Percentiles rank a stretch among this genome's conserved stretches.
Conservation (phyloP, 805 yeast genomes). For the Kazachstania taianensis region DNA sequence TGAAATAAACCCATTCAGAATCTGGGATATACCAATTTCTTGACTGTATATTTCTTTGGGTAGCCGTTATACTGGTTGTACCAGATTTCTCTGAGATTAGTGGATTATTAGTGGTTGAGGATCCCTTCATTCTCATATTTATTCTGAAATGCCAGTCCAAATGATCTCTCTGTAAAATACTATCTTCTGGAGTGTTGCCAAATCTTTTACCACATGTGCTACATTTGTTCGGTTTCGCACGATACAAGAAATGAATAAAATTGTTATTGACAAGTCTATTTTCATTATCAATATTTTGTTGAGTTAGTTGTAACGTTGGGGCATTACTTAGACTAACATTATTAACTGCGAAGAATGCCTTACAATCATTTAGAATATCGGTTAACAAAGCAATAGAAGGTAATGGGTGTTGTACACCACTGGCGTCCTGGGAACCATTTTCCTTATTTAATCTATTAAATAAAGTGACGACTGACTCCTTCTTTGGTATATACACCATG, state of each 20-base stretch:
- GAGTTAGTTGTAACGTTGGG: slow-evolving; percentile 24
- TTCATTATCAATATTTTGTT: slow-evolving; percentile 26
- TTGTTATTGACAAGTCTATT: slow-evolving; percentile 23
- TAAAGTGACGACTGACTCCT: slow-evolving; percentile 23
- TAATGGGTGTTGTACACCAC: slow-evolving; percentile 7
- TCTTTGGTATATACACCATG: slow-evolving; percentile 18
- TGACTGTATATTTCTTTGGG: slow-evolving; percentile 44
- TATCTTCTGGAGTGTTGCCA: slow-evolving; percentile 47
- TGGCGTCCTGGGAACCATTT: slow-evolving; percentile 4
- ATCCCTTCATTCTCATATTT: slow-evolving; percentile 59
- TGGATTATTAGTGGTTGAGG: slow-evolving; percentile 13
- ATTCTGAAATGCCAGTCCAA: slow-evolving; percentile 95
- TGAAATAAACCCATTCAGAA: slow-evolving; percentile 61
- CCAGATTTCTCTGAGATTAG: slow-evolving; percentile 6
- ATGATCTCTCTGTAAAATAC: slow-evolving; percentile 48
- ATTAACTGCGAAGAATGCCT: slow-evolving; percentile 24
- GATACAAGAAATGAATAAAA: slow-evolving; percentile 23
- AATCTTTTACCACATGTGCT: slow-evolving; percentile 85
- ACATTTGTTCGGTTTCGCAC: slow-evolving; percentile 64
- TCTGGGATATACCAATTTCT: slow-evolving; percentile 76
- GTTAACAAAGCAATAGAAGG: slow-evolving; percentile 19
- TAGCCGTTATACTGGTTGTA: slow-evolving; percentile 4
- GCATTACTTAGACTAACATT: slow-evolving; percentile 23
- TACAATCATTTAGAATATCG: slow-evolving; percentile 23
- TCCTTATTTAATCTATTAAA: slow-evolving; percentile 15